Conservation (phyloP, 2,329 filamentous ascomycete genomes). For the Neoscytalidium dimidiatum region DNA sequence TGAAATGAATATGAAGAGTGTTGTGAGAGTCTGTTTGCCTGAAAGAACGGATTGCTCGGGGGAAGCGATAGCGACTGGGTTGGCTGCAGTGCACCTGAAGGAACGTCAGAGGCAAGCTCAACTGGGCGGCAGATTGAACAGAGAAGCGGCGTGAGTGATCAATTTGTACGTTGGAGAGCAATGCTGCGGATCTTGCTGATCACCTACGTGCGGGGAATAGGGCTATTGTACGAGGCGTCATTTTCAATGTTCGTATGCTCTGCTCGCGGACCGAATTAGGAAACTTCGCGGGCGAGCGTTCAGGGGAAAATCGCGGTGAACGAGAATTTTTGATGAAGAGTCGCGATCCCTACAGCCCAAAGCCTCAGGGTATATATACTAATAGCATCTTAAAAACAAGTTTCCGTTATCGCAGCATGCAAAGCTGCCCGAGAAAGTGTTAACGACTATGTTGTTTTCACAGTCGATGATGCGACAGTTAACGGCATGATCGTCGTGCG, state of each 20-base stretch:
- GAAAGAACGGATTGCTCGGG: not conserved
- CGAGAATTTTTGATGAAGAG: too few species aligned
- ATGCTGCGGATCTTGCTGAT: conserved; percentile 1
- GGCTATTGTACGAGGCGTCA: conserved; percentile 1
- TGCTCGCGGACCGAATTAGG: not conserved
- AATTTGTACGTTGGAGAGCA: not conserved
- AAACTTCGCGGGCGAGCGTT: not conserved
- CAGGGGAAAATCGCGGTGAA: conserved; percentile 8
- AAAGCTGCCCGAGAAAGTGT: too few species aligned
- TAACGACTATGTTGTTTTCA: too few species aligned
- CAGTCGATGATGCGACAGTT: too few species aligned
- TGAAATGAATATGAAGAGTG: not conserved
- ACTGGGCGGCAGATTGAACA: not conserved
- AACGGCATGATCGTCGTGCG: not conserved
- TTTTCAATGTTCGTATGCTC: not conserved
- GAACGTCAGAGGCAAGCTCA: not conserved
- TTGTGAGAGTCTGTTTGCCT: not conserved
- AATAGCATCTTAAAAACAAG: too few species aligned
- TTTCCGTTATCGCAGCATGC: too few species aligned
- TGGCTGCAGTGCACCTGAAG: not conserved
- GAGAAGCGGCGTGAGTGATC: not conserved
- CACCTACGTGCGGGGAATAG: conserved; percentile 4
- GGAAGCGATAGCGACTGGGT: not conserved
- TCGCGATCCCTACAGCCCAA: too few species aligned
- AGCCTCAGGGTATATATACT: too few species aligned